A percentile compares a stretch with the other conserved stretches of the same genome.
Evolutionary conservation across 1,284 basidiomycete genomes (phyloP).

Genomic region (Pholiota adiposa): DNA sequence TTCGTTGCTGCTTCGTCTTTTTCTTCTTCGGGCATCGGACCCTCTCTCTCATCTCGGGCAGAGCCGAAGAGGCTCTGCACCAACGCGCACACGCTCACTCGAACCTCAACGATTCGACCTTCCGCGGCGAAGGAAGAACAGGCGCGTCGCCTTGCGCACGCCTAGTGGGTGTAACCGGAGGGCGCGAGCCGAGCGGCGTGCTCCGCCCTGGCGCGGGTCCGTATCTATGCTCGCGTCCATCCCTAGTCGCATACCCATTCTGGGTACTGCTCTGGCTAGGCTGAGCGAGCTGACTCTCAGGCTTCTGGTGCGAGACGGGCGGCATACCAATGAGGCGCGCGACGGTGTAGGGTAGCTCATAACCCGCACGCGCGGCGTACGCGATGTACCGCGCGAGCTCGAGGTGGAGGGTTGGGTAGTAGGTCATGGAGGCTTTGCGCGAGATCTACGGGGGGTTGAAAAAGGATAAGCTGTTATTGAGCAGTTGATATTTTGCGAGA

Average conservation of each 20-base stretch:
- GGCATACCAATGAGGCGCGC: slow-evolving; percentile 73
- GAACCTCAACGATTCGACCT: slow-evolving; percentile 40
- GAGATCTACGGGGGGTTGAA: slow-evolving; percentile 64
- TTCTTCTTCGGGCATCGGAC: not conserved
- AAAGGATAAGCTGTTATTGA: too few relatives aligned
- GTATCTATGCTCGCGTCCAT: too few relatives aligned
- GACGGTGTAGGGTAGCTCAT: slow-evolving; percentile 77
- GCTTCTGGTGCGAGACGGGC: slow-evolving; percentile 49
- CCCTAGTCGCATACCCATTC: too few relatives aligned
- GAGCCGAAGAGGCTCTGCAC: not conserved
- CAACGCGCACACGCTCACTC: slow-evolving; percentile 23
- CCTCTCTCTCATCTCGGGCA: not conserved
- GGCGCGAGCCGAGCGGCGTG: slow-evolving; percentile 15
- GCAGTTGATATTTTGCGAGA: not conserved
- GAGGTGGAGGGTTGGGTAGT: slow-evolving; percentile 91
- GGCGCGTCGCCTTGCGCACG: slow-evolving; percentile 23
- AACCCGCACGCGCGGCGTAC: slow-evolving; percentile 63
- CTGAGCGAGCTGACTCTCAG: slow-evolving; percentile 39
- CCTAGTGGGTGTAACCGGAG: slow-evolving; percentile 28
- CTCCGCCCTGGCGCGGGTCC: slow-evolving; percentile 23
- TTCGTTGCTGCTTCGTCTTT: slow-evolving; percentile 3
- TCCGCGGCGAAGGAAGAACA: slow-evolving; percentile 38
- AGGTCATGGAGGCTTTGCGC: slow-evolving; percentile 89
- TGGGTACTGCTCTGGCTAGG: too few relatives aligned
- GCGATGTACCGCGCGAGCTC: slow-evolving; percentile 87